Evolutionary conservation across 768 basidiomycete genomes (phyloP).

Genomic region (Tulasnella sp.): DNA sequence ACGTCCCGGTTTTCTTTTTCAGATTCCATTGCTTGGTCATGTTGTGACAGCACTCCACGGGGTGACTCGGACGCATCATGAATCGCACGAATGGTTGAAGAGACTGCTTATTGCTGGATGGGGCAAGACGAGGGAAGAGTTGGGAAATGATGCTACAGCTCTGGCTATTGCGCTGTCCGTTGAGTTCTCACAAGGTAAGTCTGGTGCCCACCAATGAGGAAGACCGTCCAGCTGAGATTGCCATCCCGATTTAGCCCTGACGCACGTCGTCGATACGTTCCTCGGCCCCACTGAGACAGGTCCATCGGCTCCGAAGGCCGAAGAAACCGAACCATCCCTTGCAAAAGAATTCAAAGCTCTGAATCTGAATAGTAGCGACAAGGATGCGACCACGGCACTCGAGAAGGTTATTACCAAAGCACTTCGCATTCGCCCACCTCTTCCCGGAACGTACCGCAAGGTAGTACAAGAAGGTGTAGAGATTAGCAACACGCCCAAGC

Average conservation of each 20-base stretch:
- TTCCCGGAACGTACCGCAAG: constrained; percentile 68
- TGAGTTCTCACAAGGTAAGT: constrained; percentile 57
- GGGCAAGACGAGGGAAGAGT: constrained; percentile 45
- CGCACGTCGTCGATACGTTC: constrained; percentile 63
- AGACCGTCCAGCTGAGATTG: constrained; percentile 1
- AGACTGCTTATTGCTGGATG: constrained; percentile 48
- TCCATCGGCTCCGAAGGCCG: neutral
- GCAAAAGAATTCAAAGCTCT: too few relatives aligned
- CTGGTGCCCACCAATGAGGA: neutral
- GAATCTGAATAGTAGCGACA: neutral
- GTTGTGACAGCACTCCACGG: constrained; percentile 59
- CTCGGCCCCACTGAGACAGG: constrained; percentile 41
- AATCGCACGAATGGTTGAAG: constrained; percentile 44
- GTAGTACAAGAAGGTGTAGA: too few relatives aligned
- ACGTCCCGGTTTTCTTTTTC: neutral
- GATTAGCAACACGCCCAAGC: too few relatives aligned
- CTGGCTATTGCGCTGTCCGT: constrained; percentile 64
- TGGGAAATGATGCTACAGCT: constrained; percentile 67
- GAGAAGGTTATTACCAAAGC: constrained; percentile 64
- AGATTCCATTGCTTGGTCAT: constrained; percentile 82
- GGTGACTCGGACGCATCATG: constrained; percentile 65
- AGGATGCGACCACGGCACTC: constrained; percentile 39
- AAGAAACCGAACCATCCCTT: too few relatives aligned
- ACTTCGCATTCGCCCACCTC: constrained; percentile 68
- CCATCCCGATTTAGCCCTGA: constrained; percentile 46